These are phyloP conservation scores for Rugonectria rugulosa DNA, from an alignment of 2,329 filamentous ascomycete genomes.

Conservation along the genomic window DNA sequence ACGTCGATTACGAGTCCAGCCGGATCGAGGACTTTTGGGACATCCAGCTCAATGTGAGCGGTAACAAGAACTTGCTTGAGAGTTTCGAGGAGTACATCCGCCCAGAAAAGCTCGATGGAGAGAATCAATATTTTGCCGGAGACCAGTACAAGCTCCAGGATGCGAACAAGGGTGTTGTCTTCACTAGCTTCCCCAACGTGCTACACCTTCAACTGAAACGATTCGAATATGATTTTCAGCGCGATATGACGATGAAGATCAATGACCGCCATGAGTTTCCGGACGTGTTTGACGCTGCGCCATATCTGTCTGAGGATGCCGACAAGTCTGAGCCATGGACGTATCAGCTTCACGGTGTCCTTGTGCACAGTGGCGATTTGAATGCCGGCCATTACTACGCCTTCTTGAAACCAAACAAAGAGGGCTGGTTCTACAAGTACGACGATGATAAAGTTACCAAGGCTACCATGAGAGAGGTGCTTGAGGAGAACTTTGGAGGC, in stretches of 20 bases:
- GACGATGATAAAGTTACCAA: constrained; percentile 98
- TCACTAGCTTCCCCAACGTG: constrained; percentile 92
- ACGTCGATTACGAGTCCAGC: constrained; percentile 97
- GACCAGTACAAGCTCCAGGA: constrained; percentile 93
- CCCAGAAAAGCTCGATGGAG: constrained; percentile 95
- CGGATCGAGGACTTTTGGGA: constrained; percentile 99
- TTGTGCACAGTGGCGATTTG: constrained; percentile 95
- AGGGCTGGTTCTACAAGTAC: constrained; percentile 95
- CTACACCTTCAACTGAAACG: constrained; percentile 95
- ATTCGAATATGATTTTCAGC: constrained; percentile 96
- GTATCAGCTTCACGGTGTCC: constrained; percentile 92
- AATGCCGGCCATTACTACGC: constrained; percentile 99
- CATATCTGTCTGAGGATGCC: constrained; percentile 85
- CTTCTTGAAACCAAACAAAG: constrained; percentile 91
- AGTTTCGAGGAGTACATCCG: constrained; percentile 97
- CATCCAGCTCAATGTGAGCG: constrained; percentile 94
- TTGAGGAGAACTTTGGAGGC: constrained; percentile 97
- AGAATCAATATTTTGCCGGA: constrained; percentile 96
- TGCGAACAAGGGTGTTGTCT: constrained; percentile 97
- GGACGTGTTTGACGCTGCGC: constrained; percentile 81
- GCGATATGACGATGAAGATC: constrained; percentile 99
- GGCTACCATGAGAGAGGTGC: constrained; percentile 86
- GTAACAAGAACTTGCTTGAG: constrained; percentile 90
- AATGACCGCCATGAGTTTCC: constrained; percentile 93
- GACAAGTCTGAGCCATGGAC: constrained; percentile 89